These are phyloP conservation scores for Nakaseomyces sp. DNA, from an alignment of 1,139 yeast species.

Conservation along the genomic window DNA sequence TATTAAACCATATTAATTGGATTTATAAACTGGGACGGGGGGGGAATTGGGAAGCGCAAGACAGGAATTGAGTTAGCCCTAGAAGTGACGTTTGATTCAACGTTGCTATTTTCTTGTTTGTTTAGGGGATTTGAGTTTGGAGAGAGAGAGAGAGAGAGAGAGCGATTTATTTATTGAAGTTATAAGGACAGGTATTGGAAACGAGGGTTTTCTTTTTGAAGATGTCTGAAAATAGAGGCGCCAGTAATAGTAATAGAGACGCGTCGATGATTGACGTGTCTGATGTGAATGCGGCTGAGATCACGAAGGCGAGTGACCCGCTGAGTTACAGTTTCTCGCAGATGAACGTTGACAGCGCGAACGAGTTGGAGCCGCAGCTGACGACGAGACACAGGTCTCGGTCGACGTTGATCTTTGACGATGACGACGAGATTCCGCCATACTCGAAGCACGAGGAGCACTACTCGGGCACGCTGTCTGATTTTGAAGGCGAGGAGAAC, in stretches of 20 bases:
- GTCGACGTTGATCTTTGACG: constrained; percentile 17
- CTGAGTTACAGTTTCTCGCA: constrained; percentile 28
- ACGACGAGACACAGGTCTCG: constrained; percentile 12
- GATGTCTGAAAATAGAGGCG: constrained; percentile 1
- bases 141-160: too few species aligned
- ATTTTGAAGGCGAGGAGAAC: constrained; percentile 10
- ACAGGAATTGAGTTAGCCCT: too few species aligned
- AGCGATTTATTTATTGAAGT: too few species aligned
- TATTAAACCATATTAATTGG: too few species aligned
- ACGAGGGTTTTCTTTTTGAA: not conserved
- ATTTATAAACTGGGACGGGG: too few species aligned
- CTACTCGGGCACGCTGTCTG: constrained; percentile 8
- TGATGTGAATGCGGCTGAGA: constrained; percentile 1
- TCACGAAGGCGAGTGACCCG: constrained; percentile 5
- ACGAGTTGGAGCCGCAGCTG: constrained; percentile 16
- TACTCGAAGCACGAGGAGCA: constrained; percentile 14
- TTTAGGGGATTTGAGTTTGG: too few species aligned
- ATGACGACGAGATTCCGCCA: constrained; percentile 17
- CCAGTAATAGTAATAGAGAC: constrained; percentile 6
- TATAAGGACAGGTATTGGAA: too few species aligned
- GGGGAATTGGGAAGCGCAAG: too few species aligned
- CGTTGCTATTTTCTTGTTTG: too few species aligned
- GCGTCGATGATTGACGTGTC: constrained; percentile 9
- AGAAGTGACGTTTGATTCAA: too few species aligned
- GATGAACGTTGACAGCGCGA: constrained; percentile 28